Base-by-base conservation (phyloP, 1,139 yeast species). In the Candida neerlandica region DNA sequence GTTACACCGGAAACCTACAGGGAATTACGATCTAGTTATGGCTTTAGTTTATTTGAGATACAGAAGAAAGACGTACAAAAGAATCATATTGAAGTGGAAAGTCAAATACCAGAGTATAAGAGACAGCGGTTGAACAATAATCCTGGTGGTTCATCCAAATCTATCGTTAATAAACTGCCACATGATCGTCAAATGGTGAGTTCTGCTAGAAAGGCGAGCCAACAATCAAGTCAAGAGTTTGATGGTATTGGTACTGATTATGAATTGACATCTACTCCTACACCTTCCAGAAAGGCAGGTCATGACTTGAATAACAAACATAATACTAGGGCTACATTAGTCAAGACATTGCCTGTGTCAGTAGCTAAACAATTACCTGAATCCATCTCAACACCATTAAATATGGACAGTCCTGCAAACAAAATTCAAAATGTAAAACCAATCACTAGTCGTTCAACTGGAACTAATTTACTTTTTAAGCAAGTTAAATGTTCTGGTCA, bases 51-150 rank as follows among this genome's bases (percentile, higher is more conserved):
- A 11, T 42, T 33, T 23, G 45, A 42, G 15, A 32, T 42, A 14
- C 10, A 7, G 6, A 33, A 15, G 7, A 33, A 15, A 10, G 37
- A 42, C 16, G 23, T 21, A 15, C n/a, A 42, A 4, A 33, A 21
- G 30, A n/a, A 23, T 15, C 5, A 33, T 5, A 42, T 42, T 14
- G 39, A 33, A 11, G n/a, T 45, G 26, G 44, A 45, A 7, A 40
- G 35, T 16, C 48, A 40, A 23, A 11, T 29, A 14, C 15, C 16
- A 5, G 30, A 12, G 2, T 23, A 30, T 7, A 43, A 43, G 33
- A 21, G 39, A 16, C 45, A 7, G 5, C 9, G 34, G 2, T 40
- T 40, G 11, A n/a, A 18, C 10, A 26, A 15, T 10, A 14, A n/a
- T 11, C 10, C n/a, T 34, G 14, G 38, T 7, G n/a, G 15, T 4